Base-by-base conservation (phyloP, 169 alveolate species). In the Miamiensis avidus region DNA sequence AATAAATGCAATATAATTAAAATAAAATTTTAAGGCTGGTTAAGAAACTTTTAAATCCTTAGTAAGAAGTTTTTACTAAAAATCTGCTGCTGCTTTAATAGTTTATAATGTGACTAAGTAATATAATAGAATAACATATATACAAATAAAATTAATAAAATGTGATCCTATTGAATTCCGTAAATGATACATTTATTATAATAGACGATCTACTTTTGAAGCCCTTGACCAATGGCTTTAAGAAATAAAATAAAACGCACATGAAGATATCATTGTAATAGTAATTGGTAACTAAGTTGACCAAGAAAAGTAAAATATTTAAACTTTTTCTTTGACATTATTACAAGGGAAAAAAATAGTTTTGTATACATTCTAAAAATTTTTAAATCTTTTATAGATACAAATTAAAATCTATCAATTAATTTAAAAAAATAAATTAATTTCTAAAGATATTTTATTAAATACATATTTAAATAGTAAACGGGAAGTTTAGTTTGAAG, bases 31-130 rank as follows among this genome's bases (percentile, higher is more conserved):
- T 65, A 86, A 94, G 77, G 95, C 97, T 26, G 97, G 97, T 26
- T 89, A 92, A 88, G 97, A 94, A 81, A 82, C 86, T 28, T 94
- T 91, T 82, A 81, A 94, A 33, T 85, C 93, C 28, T 87, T 92
- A n/a, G 90, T 95, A 26, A 76, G 91, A 74, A 65, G 90, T 29
- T 91, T 86, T 85, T 94, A 94, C 76, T 76, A 99, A 88, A 99
- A 99, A 64, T 84, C 89, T 65, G 77, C 65, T 30, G 88, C 88
- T 31, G 89, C 85, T 0, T 33, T 90, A 20, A n/a, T 86, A 28
- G 69, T 49, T 11, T 49, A 49, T 49, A 49, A 49, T 49, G 69
- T 49, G 26, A 49, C 69, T 4, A 49, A 49, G 69, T 49, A 49
- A 11, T 49, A 49, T 49, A 49, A 49, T 11, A 49, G 4, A 49